Conservation (phyloP, 306 rosid genomes). For the Rosa chinensis region DNA sequence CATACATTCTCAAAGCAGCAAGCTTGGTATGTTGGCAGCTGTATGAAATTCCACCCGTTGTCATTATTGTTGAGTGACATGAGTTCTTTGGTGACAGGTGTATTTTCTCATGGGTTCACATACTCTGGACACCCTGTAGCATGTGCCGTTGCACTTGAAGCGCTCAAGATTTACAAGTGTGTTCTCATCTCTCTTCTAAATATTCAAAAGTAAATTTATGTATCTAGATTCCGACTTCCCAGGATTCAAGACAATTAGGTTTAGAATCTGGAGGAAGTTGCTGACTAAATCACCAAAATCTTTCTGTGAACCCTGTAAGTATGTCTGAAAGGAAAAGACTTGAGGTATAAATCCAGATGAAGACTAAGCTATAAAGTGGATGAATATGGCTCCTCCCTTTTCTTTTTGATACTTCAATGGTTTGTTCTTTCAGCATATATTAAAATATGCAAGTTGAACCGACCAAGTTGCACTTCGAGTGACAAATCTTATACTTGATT, state of each 20-base stretch:
- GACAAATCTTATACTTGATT: neutral
- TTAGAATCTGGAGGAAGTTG: neutral
- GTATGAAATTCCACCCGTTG: neutral
- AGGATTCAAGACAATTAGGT: constrained; percentile 3
- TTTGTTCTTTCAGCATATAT: neutral
- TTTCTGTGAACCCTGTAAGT: neutral
- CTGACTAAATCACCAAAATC: neutral
- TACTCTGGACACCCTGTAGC: constrained; percentile 91
- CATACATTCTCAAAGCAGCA: constrained; percentile 76
- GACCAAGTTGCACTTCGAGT: neutral
- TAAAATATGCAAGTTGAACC: neutral
- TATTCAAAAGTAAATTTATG: neutral
- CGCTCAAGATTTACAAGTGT: constrained; percentile 86
- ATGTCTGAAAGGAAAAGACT: neutral
- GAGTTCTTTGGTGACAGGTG: constrained; percentile 37
- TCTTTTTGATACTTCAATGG: neutral
- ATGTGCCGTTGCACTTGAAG: constrained; percentile 90
- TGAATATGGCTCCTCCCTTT: neutral
- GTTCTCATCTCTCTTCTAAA: constrained; percentile 33
- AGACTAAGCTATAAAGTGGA: neutral
- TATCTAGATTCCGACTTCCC: neutral
- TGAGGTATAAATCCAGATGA: neutral
- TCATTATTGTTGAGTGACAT: constrained; percentile 7
- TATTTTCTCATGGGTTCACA: constrained; percentile 85
- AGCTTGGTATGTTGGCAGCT: constrained; percentile 59